Evolutionary conservation across 306 rosid genomes (phyloP), one percentile per base, ranked within the genome.

Genomic region (Mimosa bimucronata): DNA sequence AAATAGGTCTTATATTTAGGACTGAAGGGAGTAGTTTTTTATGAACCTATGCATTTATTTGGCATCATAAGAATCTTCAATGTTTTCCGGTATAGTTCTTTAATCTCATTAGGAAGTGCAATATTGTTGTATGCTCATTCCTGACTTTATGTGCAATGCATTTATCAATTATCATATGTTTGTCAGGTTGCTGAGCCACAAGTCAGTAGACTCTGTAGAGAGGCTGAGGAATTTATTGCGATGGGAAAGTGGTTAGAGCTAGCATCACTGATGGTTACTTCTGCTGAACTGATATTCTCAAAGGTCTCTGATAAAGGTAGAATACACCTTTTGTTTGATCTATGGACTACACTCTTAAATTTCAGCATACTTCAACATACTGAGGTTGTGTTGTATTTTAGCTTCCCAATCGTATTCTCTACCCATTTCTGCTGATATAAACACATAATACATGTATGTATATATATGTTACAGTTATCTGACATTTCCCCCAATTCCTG

Each of bases 231-330:
- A 60, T 89, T 89, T 80, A 86, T 91, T 80, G 93, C 50, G 16
- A 81, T 66, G 87, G 88, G 83, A 69, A 91, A 94, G 86, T 96
- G 94, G 94, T 78, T 91, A 53, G 99, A 96, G 86, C 86, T 96
- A 83, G 97, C 89, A 26, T 82, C 93, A 1, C 86, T 93, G 72
- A 93, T 91, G 97, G 92, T 93, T 61, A 86, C 96, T 37, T 91
- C 98, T 73, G 97, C 97, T 61, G 98, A 93, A 77, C 87, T 96
- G 83, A 82, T 96, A 76, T 89, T 93, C 81, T 87, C 99, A 7
- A 93, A 96, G 91, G 92, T 93, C 76, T 82, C 98, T 13, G 99
- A 96, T 45, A 96, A 93, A 96, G 99, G 99, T 96, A 83, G 13
- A 34, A 19, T 55, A 2, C 69, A 30, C 30, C 16, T 41, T 61